Evolutionary conservation across 2,329 filamentous ascomycete genomes (phyloP), one percentile per base, ranked within the genome.

Genomic region (Xylariaceae sp.): DNA sequence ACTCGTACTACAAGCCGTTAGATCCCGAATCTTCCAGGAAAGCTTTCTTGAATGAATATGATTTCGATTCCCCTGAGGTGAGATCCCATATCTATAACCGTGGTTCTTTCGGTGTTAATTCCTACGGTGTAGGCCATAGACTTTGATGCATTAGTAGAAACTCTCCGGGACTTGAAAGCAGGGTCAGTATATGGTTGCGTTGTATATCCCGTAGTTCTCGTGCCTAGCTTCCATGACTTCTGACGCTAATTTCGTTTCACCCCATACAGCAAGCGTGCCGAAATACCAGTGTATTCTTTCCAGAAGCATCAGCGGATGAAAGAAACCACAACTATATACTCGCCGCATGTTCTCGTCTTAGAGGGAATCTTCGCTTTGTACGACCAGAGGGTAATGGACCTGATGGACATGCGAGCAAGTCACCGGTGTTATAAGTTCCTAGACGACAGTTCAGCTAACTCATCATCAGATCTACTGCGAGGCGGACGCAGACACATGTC

Each of bases 291-390:
- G 10, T 99, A 99, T 73, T 99, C 95, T 0, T 99, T 99, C 73
- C 85, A 91, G 64, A 89, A 96, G 70, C 95, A 99, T 74, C 86
- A 90, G 60, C 86, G 95, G 46, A 73, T 93, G 46, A 81, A 88
- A 10, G 81, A 89, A 63, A 96, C 92, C 0, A 96, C 89, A 0
- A 88, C 90, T 1, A 91, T 99, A 58, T 99, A 99, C 72, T 98
- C 95, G 3, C 95, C 95, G 1, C 95, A 96, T 74, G 95, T 99
- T 20, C 80, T 99, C 21, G 92, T 99, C 45, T 77, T 99, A 14
- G 95, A 99, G 78, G 95, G 95, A 19, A 99, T 99, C 26, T 91
- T 99, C 74, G 95, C 95, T 7, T 79, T 99, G 12, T 92, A 97
- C 69, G 95, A 99, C 69, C 85, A 84, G 20, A 84, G 93, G 57